Evolutionary conservation across 2,329 filamentous ascomycete genomes (phyloP).

Genomic region (Cladophialophora psammophila): DNA sequence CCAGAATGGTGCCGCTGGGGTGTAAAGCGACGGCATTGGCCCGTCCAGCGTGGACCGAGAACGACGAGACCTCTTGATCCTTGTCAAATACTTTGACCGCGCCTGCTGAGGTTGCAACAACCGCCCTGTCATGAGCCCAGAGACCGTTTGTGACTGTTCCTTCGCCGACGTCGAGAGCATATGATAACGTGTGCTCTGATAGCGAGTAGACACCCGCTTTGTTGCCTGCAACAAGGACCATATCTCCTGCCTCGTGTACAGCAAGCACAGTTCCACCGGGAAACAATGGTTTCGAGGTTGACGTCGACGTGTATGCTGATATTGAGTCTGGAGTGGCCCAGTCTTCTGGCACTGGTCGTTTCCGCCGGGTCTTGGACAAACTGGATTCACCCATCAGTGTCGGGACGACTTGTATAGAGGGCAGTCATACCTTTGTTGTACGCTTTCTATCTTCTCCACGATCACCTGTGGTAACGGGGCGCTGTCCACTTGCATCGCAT

Average conservation of each 20-base stretch:
- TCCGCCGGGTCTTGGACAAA: conserved; percentile 86
- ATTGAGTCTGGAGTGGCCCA: conserved; percentile 83
- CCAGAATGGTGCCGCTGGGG: conserved; percentile 81
- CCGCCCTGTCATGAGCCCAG: conserved; percentile 68
- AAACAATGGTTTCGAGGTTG: conserved; percentile 65
- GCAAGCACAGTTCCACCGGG: conserved; percentile 66
- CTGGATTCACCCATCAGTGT: conserved; percentile 55
- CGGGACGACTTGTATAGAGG: conserved; percentile 6
- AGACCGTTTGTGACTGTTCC: conserved; percentile 71
- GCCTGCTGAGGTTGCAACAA: conserved; percentile 78
- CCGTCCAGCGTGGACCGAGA: conserved; percentile 83
- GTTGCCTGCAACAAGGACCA: conserved; percentile 77
- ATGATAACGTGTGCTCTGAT: conserved; percentile 75
- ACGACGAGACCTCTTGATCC: conserved; percentile 71
- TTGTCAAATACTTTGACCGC: conserved; percentile 78
- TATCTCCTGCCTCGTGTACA: conserved; percentile 66
- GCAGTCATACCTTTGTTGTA: conserved; percentile 74
- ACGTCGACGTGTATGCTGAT: conserved; percentile 62
- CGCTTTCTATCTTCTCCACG: conserved; percentile 75
- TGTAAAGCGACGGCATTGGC: conserved; percentile 81
- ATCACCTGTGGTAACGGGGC: conserved; percentile 77
- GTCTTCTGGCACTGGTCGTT: conserved; percentile 81
- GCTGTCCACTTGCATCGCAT: conserved; percentile 92
- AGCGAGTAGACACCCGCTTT: conserved; percentile 84
- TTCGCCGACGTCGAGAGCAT: conserved; percentile 56